Evolutionary conservation across 495 filamentous ascomycete genomes (phyloP).

Genomic region (Beverwykella pulmonaria): DNA sequence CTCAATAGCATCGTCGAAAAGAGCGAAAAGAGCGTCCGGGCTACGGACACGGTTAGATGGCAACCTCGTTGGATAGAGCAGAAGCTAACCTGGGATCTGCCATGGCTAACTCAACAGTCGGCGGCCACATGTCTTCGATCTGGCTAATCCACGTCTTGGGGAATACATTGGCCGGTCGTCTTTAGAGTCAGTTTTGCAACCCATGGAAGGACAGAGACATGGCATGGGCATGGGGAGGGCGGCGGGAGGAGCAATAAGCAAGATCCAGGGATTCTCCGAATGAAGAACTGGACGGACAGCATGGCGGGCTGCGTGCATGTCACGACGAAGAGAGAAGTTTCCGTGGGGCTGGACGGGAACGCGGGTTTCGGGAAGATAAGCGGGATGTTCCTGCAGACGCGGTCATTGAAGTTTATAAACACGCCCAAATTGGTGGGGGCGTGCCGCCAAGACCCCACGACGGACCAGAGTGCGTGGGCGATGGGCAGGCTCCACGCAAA

Average conservation of each 20-base stretch:
- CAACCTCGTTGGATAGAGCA: no score
- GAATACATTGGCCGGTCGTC: conserved; percentile 22
- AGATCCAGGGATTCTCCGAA: conserved; percentile 8
- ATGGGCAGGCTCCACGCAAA: neutral
- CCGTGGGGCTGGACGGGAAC: conserved; percentile 31
- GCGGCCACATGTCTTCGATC: conserved; percentile 25
- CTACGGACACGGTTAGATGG: conserved; percentile 9
- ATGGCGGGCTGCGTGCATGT: neutral
- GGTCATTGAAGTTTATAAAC: conserved; percentile 28
- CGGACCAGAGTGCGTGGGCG: conserved; percentile 14
- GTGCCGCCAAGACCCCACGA: conserved; percentile 23
- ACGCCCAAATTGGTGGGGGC: conserved; percentile 16
- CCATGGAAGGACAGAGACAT: conserved; percentile 2
- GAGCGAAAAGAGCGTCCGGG: conserved; percentile 10
- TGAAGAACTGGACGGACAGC: conserved; percentile 9
- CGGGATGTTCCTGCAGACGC: conserved; percentile 32
- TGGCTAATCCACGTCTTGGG: conserved; percentile 7
- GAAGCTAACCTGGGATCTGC: conserved; percentile 15
- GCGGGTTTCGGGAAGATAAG: conserved; percentile 30
- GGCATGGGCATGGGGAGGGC: conserved; percentile 18
- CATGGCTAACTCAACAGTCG: conserved; percentile 21
- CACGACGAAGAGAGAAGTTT: conserved; percentile 1
- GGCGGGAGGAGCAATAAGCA: conserved; percentile 32
- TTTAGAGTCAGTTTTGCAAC: conserved; percentile 2
- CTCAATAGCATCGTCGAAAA: conserved; percentile 26